Evolutionary conservation across 2,329 filamentous ascomycete genomes (phyloP), one percentile per base, ranked within the genome.

Genomic region (Penicillium sp.): DNA sequence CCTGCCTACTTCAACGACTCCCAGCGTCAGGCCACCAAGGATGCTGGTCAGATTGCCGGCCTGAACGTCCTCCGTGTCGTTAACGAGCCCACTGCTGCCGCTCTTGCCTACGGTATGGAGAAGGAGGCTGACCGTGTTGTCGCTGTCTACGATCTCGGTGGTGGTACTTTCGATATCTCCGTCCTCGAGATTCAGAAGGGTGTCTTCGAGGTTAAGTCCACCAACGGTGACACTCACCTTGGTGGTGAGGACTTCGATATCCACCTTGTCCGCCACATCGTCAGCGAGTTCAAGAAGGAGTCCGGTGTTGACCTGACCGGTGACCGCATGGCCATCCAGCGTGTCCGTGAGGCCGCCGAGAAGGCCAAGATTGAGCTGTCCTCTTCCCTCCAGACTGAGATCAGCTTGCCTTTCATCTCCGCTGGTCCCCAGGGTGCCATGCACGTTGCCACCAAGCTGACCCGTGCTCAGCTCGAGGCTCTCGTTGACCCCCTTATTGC

Each of bases 311-410:
- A 97, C 75, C 86, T 97, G 66, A 90, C 91, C 56, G 81, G 79
- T 72, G 93, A 97, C 82, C 92, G 93, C 77, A 97, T 97, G 92
- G 93, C 93, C 68, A 96, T 97, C 73, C 93, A 97, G 86, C 89
- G 93, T 86, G 97, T 97, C 76, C 92, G 93, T 81, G 93, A 97
- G 83, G 93, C 92, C 67, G 92, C 92, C 67, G 93, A 97, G 86
- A 97, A 97, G 87, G 93, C 93, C 74, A 97, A 97, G 91, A 97
- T 97, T 71, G 93, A 97, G 82, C 83, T 97, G 66, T 97, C 93
- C 11, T 97, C 92, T 32, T 92, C 92, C 55, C 86, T 92, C 66
- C 91, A 96, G 78, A 97, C 93, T 66, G 93, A 97, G 72, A 97
- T 97, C 81, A 96, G 96, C 84, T 86, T 97, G 73, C 93, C 93